Conservation (phyloP, 805 yeast genomes). For the Metschnikowia similis region DNA sequence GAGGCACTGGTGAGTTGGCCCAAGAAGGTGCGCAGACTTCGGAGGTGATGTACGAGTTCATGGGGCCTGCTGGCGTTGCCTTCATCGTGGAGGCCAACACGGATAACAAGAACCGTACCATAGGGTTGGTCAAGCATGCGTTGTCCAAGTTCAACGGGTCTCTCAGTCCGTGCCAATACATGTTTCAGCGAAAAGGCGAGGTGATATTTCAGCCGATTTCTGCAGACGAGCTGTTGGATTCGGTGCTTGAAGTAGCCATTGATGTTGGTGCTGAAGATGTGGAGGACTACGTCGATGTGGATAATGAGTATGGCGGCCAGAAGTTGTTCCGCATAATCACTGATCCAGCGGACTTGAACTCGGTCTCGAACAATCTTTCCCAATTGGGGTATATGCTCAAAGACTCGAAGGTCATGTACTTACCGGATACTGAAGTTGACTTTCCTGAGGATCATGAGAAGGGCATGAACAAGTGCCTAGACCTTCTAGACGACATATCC, state of each 20-base stretch:
- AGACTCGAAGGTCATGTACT: slow-evolving; percentile 68
- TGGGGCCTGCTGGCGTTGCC: slow-evolving; percentile 91
- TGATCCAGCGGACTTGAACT: slow-evolving; percentile 59
- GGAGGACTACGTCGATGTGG: slow-evolving; percentile 45
- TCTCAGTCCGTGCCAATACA: slow-evolving; percentile 71
- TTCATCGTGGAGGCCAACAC: slow-evolving; percentile 82
- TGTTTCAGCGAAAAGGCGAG: slow-evolving; percentile 77
- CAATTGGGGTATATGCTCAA: slow-evolving; percentile 51
- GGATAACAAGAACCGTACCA: slow-evolving; percentile 81
- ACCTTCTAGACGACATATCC: slow-evolving; percentile 67
- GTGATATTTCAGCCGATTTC: slow-evolving; percentile 47
- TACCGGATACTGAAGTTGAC: slow-evolving; percentile 55
- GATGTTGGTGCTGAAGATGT: slow-evolving; percentile 82
- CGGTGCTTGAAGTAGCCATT: slow-evolving; percentile 65
- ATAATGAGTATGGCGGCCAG: slow-evolving; percentile 37
- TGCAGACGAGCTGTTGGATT: slow-evolving; percentile 48
- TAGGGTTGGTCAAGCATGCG: slow-evolving; percentile 69
- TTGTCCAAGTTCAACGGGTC: slow-evolving; percentile 67
- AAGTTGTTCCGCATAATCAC: slow-evolving; percentile 47
- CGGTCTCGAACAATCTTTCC: slow-evolving; percentile 56
- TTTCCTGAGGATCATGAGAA: slow-evolving; percentile 50
- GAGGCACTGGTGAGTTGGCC: slow-evolving; percentile 69
- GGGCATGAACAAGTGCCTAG: slow-evolving; percentile 54
- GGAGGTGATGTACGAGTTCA: slow-evolving; percentile 70
- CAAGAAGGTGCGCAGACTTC: slow-evolving; percentile 40